phyloP scores from a whole-genome alignment of 257 asterid species.

The Rhazya stricta region DNA sequence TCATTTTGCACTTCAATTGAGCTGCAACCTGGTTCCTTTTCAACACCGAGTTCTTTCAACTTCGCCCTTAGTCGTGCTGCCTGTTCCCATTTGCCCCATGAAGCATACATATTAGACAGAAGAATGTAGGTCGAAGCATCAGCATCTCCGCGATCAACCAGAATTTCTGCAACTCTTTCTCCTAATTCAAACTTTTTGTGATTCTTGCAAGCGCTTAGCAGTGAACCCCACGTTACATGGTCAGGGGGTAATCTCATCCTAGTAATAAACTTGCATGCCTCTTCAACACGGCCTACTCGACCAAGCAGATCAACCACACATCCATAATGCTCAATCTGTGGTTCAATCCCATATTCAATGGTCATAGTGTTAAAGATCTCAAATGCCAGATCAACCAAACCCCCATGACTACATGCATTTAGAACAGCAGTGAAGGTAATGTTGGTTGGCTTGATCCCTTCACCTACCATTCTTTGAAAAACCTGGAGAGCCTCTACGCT shows the following conservation, averaged over 20 bases:
- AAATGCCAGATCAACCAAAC: slow-evolving; percentile 36
- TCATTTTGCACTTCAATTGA: slow-evolving; percentile 38
- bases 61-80: slow-evolving; percentile 30
- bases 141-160: slow-evolving; percentile 21
- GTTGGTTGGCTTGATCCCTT: slow-evolving; percentile 38
- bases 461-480: slow-evolving; percentile 34
- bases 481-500: slow-evolving; percentile 34
- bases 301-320: slow-evolving; percentile 60
- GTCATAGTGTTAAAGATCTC: slow-evolving; percentile 39
- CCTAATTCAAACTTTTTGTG: slow-evolving; percentile 40
- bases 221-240: slow-evolving; percentile 45
- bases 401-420: slow-evolving; percentile 55
- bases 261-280: slow-evolving; percentile 37
- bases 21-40: slow-evolving; percentile 58
- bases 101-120: slow-evolving; percentile 41
- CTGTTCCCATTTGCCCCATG: slow-evolving; percentile 39
- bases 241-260: slow-evolving; percentile 35
- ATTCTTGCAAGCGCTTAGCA: slow-evolving; percentile 45
- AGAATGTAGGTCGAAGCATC: slow-evolving; percentile 36
- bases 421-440: slow-evolving; percentile 44
- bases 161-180: slow-evolving; percentile 27
- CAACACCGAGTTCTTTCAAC: slow-evolving; percentile 35
- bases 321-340: slow-evolving; percentile 48
- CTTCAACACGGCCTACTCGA: slow-evolving; percentile 47
- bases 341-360: slow-evolving; percentile 27